These are phyloP conservation scores for Cryptococcus maquisensis DNA, from an alignment of 1,284 basidiomycete species.

Conservation along the genomic window DNA sequence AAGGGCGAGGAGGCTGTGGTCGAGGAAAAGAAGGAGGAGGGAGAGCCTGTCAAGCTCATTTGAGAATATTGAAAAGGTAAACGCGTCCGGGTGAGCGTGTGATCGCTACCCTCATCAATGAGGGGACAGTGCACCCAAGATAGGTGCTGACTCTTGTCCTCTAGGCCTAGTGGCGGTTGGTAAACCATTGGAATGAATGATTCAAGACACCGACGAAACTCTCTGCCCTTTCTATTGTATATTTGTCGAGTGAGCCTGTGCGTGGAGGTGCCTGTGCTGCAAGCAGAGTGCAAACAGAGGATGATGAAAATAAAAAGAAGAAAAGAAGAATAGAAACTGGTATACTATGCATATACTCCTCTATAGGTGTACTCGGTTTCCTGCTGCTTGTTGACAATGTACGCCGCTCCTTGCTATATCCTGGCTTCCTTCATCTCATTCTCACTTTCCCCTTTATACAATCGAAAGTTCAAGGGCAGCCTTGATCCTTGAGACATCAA, in stretches of 20 bases:
- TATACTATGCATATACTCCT: constrained; percentile 1
- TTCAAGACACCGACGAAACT: not conserved
- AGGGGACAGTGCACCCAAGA: not conserved
- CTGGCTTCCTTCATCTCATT: not conserved
- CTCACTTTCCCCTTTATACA: constrained; percentile 10
- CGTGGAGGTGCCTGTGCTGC: not conserved
- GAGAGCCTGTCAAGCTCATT: not conserved
- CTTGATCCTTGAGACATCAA: constrained; percentile 18
- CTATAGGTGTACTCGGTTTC: not conserved
- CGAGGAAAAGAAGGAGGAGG: constrained; percentile 4
- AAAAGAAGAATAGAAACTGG: not conserved
- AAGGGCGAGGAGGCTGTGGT: constrained; percentile 4
- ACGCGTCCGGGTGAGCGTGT: not conserved
- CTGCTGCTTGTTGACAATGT: not conserved
- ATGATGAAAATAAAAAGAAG: not conserved
- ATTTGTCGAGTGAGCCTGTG: not conserved
- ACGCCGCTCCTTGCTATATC: not conserved
- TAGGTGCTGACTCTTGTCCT: not conserved
- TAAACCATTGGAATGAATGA: not conserved
- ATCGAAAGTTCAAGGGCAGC: constrained; percentile 20
- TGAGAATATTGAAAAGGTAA: not conserved
- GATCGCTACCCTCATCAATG: not conserved
- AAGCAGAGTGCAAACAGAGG: not conserved
- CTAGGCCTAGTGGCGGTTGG: not conserved
- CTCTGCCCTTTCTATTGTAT: not conserved